phyloP scores from a whole-genome alignment of 2,329 filamentous ascomycete genomes.

The Colletotrichum sansevieriae region DNA sequence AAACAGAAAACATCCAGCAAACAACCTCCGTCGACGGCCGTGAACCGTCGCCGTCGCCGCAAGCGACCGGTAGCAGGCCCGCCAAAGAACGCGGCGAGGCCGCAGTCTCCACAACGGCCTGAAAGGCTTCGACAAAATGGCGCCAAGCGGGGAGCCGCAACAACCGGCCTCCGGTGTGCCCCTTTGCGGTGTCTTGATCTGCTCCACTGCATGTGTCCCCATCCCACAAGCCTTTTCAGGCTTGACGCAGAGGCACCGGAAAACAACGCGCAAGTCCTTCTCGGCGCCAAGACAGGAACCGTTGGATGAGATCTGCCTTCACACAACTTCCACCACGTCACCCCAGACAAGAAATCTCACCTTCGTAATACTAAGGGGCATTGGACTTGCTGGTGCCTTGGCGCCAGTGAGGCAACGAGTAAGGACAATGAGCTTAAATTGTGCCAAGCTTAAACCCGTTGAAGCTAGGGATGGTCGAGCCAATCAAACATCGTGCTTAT shows the following conservation, averaged over 20 bases:
- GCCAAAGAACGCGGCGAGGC: constrained; percentile 19
- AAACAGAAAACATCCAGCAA: background rate
- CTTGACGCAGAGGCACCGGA: too few relatives aligned
- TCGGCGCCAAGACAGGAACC: background rate
- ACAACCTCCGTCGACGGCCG: background rate
- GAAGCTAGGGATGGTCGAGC: constrained; percentile 1
- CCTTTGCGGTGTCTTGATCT: background rate
- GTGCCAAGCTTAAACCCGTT: constrained; percentile 28
- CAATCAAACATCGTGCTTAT: constrained; percentile 17
- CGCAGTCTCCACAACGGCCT: constrained; percentile 10
- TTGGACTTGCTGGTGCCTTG: constrained; percentile 16
- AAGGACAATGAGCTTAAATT: constrained; percentile 29
- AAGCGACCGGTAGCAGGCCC: constrained; percentile 27
- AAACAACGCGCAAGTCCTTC: too few relatives aligned
- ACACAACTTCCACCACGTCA: constrained; percentile 12
- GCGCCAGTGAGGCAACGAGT: constrained; percentile 24
- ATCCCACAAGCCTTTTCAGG: background rate
- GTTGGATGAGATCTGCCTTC: background rate
- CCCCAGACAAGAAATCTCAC: constrained; percentile 8
- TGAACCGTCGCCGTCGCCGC: constrained; percentile 22
- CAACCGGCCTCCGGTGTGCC: constrained; percentile 3
- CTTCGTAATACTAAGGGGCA: constrained; percentile 13
- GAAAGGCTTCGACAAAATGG: constrained; percentile 3
- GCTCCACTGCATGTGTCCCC: background rate
- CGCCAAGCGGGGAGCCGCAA: constrained; percentile 29